Evolutionary conservation across 2,329 filamentous ascomycete genomes (phyloP).

Genomic region (Beauveria rudraprayagi): DNA sequence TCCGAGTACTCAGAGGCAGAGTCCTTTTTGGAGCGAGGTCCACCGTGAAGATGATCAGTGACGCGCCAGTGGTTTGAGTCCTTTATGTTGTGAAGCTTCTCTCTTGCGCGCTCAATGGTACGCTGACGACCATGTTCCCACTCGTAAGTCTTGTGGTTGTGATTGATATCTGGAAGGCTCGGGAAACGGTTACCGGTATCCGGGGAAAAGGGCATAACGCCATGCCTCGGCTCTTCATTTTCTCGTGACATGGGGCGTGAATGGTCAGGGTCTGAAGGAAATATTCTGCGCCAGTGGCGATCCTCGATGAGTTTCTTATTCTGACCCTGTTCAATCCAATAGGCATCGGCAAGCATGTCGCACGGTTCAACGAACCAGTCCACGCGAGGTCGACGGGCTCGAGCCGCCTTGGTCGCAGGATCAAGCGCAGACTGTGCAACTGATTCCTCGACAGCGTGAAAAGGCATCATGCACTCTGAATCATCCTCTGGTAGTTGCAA

Average conservation of each 20-base stretch:
- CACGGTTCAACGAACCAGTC: conserved; percentile 81
- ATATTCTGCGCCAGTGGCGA: conserved; percentile 66
- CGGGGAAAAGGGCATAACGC: conserved; percentile 19
- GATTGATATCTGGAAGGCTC: conserved; percentile 11
- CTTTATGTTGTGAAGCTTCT: conserved; percentile 50
- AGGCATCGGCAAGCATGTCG: conserved; percentile 80
- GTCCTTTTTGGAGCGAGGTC: conserved; percentile 38
- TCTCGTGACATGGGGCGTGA: conserved; percentile 25
- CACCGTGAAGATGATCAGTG: conserved; percentile 39
- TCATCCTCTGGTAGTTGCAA: conserved; percentile 17
- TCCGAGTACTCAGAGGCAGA: conserved; percentile 55
- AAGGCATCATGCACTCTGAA: conserved; percentile 33
- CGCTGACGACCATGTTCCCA: conserved; percentile 40
- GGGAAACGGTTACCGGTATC: conserved; percentile 19
- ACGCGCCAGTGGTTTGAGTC: conserved; percentile 47
- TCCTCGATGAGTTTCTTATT: conserved; percentile 81
- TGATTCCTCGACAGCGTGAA: conserved; percentile 37
- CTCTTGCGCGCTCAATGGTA: conserved; percentile 50
- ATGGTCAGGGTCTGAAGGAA: conserved; percentile 34
- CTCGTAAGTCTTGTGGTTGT: conserved; percentile 23
- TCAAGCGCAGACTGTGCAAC: conserved; percentile 35
- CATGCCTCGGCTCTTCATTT: conserved; percentile 18
- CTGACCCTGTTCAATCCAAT: conserved; percentile 77
- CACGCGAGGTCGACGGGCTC: conserved; percentile 63
- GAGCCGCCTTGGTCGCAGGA: conserved; percentile 39